Conservation (phyloP, 2,329 filamentous ascomycete genomes). For the Fusarium nurragi region DNA sequence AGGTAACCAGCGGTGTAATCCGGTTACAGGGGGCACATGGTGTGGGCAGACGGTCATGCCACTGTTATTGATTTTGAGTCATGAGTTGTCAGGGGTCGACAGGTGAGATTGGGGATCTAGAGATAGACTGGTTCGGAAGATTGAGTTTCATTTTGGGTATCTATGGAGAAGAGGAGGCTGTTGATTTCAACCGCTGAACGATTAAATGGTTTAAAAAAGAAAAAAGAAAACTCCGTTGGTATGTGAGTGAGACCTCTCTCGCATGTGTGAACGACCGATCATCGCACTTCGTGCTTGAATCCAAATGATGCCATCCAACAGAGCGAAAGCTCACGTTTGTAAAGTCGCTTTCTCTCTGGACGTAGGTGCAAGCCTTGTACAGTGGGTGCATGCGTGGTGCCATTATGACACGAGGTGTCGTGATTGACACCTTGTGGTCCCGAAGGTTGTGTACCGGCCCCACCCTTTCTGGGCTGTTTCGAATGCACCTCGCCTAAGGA, state of each 20-base stretch:
- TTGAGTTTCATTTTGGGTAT: constrained; percentile 35
- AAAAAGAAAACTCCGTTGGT: background rate
- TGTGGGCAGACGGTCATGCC: constrained; percentile 45
- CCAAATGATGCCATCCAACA: background rate
- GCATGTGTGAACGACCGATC: background rate
- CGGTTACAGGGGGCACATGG: constrained; percentile 19
- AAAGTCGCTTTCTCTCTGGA: background rate
- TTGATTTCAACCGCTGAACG: constrained; percentile 12
- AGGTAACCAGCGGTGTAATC: constrained; percentile 29
- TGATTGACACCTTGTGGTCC: constrained; percentile 25
- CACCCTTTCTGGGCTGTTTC: constrained; percentile 30
- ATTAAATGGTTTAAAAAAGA: constrained; percentile 10
- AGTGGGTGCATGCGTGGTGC: constrained; percentile 21
- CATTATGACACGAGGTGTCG: constrained; percentile 33
- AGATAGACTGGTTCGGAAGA: constrained; percentile 3
- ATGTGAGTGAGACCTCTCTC: background rate
- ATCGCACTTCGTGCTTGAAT: background rate
- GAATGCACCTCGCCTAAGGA: constrained; percentile 16
- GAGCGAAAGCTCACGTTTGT: background rate
- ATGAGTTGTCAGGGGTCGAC: constrained; percentile 16
- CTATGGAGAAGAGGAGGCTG: constrained; percentile 13
- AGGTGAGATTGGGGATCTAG: constrained; percentile 11
- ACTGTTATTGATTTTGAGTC: constrained; percentile 21
- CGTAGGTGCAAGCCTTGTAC: background rate
- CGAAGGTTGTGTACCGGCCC: constrained; percentile 1